phyloP scores from a whole-genome alignment of 169 alveolate species.

The Plasmodium vinckei region DNA sequence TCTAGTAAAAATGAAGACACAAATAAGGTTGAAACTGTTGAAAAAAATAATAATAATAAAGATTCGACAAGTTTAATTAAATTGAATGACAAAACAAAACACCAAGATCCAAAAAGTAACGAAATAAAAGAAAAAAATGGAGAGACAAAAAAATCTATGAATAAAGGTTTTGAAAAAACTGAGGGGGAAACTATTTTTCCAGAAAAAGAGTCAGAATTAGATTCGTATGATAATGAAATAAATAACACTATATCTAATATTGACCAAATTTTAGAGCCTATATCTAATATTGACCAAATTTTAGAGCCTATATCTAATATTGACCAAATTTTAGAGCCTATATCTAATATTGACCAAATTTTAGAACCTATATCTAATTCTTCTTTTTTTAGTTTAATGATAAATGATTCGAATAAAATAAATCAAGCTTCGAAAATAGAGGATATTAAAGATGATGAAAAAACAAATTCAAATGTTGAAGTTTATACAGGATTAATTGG shows the following conservation, averaged over 20 bases:
- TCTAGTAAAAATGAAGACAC: neutral
- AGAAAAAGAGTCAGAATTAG: neutral
- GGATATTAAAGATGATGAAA: neutral
- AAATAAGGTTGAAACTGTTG: neutral
- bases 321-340: too few species aligned
- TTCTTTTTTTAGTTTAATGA: neutral
- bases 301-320: neutral
- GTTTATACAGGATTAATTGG: too few species aligned
- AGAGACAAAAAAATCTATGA: neutral
- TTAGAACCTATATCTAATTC: neutral
- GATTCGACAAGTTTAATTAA: neutral
- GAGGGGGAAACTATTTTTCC: neutral
- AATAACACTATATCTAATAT: neutral
- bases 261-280: too few species aligned
- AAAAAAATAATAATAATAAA: constrained; percentile 1
- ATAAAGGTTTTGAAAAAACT: neutral
- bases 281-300: too few species aligned
- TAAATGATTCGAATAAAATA: neutral
- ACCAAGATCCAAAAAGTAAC: neutral
- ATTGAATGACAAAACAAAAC: neutral
- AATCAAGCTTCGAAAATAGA: neutral
- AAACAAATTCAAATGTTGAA: neutral
- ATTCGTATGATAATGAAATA: neutral
- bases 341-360: neutral
- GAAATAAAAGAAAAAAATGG: neutral